These are phyloP conservation scores for Arthrinium phaeospermum DNA, from an alignment of 2,329 filamentous ascomycete genomes.

Conservation along the genomic window DNA sequence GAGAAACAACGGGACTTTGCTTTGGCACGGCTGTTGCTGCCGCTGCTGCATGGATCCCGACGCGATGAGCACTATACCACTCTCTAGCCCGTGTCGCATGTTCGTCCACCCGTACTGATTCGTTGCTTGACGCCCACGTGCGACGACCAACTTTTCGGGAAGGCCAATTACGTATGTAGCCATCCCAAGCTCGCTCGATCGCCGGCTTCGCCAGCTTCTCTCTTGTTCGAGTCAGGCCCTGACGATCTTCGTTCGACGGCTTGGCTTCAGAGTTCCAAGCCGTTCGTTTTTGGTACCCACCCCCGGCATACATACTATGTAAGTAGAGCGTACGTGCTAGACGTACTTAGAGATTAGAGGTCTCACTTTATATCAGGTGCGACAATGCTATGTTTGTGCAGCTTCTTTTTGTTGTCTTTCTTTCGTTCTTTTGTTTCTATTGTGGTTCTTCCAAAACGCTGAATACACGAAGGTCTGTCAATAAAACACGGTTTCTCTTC, in stretches of 20 bases:
- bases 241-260: conserved; percentile 2
- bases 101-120: not conserved
- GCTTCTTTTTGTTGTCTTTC: not conserved
- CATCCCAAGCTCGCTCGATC: not conserved
- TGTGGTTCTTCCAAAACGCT: not conserved
- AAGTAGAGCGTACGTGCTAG: too few relatives aligned
- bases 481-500: not conserved
- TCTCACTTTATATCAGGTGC: not conserved
- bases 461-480: not conserved
- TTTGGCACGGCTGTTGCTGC: not conserved
- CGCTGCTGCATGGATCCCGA: not conserved
- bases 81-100: not conserved
- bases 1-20: not conserved
- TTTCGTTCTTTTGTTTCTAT: not conserved
- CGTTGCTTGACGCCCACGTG: not conserved
- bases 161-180: not conserved
- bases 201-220: not conserved
- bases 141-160: not conserved
- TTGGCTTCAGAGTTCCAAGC: conserved; percentile 2
- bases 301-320: not conserved
- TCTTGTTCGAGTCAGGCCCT: not conserved
- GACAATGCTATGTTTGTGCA: not conserved
- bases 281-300: not conserved
- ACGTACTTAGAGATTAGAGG: too few relatives aligned
- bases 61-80: not conserved